Base-by-base conservation (phyloP, 306 rosid species). In the Styphnolobium japonicum region DNA sequence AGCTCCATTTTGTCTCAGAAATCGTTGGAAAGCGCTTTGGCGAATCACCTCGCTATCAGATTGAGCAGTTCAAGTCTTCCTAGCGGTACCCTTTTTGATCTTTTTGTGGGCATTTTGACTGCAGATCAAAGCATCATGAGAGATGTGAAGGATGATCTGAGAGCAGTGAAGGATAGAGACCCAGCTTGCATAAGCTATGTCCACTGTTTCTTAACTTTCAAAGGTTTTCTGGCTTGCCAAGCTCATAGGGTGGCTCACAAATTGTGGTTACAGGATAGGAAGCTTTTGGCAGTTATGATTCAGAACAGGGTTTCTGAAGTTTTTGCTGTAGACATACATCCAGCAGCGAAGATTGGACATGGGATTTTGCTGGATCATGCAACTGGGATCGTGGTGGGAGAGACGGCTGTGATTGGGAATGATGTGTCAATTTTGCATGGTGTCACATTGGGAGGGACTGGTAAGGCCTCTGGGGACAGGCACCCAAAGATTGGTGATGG, bases 401-500 rank as follows among this genome's bases (percentile, higher is more conserved):
- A 92, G 75, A 95, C 98, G 1, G 98, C 97, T 23, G 93, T 91
- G 84, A 91, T 95, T 40, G 99, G 99, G 3, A 88, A 89, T 67
- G 62, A 93, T 78, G 99, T 95, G n/a, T 90, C 98, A 5, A 92
- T 95, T 67, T 55, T 95, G 83, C 99, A 95, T 27, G 78, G 88
- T 77, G 99, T 95, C 58, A 95, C 99, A 0, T 77, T 95, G 69
- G 99, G 99, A 53, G 99, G 99, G n/a, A 95, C 94, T 12, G 98
- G 99, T 2, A 95, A 95, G 72, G 55, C 14, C 0, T 73, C 33
- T 46, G 99, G 99, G 6, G 98, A 95, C 40, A 85, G 99, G 57
- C 98, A 95, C 51, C 99, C 99, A 0, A 95, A 93, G 83, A 93
- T 95, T 79, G 98, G 98, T 4, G 87, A 95, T 78, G 98, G 99